These are phyloP conservation scores for Cladosporium halotolerans DNA, from an alignment of 2,329 filamentous ascomycete species.

Conservation along the genomic window DNA sequence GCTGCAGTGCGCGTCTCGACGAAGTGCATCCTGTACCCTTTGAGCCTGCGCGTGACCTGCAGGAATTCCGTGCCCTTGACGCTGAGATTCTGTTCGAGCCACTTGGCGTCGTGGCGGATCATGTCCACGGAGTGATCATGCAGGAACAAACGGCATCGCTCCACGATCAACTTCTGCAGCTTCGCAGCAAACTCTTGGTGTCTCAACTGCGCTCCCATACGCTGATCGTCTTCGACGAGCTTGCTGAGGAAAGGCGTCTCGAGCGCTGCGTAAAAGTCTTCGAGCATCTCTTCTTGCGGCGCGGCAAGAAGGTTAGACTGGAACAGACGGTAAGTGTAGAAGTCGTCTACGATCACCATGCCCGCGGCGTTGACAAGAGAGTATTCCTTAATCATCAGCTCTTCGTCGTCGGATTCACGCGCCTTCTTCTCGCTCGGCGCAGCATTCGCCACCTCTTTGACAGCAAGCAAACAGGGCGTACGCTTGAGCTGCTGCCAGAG, in stretches of 20 bases:
- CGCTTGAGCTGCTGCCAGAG: slow-evolving; percentile 70
- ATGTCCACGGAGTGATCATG: slow-evolving; percentile 71
- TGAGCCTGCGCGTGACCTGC: slow-evolving; percentile 68
- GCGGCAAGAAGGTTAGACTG: slow-evolving; percentile 77
- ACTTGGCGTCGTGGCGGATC: slow-evolving; percentile 82
- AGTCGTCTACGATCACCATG: slow-evolving; percentile 79
- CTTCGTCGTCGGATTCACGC: slow-evolving; percentile 41
- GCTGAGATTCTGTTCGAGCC: slow-evolving; percentile 78
- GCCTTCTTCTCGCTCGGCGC: slow-evolving; percentile 42
- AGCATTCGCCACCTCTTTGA: slow-evolving; percentile 60
- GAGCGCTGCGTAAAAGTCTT: slow-evolving; percentile 76
- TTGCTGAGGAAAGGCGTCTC: slow-evolving; percentile 71
- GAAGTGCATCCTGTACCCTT: slow-evolving; percentile 62
- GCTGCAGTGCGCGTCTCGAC: slow-evolving; percentile 71
- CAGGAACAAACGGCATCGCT: slow-evolving; percentile 83
- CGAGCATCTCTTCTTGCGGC: slow-evolving; percentile 80
- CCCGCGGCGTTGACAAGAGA: slow-evolving; percentile 65
- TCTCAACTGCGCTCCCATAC: slow-evolving; percentile 59
- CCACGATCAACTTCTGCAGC: slow-evolving; percentile 74
- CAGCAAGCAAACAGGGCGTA: slow-evolving; percentile 75
- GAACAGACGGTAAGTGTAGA: slow-evolving; percentile 82
- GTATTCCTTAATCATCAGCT: slow-evolving; percentile 61
- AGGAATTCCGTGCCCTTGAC: slow-evolving; percentile 76
- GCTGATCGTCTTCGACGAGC: slow-evolving; percentile 71
- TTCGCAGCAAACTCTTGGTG: slow-evolving; percentile 64